These are phyloP conservation scores for Colletotrichum cordylinicola DNA, from an alignment of 2,329 filamentous ascomycete species.

Conservation along the genomic window DNA sequence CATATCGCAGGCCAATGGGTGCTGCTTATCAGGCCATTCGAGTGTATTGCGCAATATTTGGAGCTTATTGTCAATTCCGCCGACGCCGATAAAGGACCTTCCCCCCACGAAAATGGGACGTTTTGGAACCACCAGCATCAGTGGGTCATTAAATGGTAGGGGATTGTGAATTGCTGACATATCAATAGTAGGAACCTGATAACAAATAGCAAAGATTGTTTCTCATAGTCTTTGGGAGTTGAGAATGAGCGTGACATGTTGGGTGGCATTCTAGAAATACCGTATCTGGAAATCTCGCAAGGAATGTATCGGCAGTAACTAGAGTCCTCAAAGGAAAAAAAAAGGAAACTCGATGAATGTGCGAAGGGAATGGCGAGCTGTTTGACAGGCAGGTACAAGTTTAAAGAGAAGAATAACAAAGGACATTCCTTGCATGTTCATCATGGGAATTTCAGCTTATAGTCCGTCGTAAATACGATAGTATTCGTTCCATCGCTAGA, in stretches of 20 bases:
- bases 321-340: rapidly evolving
- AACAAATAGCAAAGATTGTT: neutral
- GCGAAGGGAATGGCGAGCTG: rapidly evolving
- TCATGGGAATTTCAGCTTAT: neutral
- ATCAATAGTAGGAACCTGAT: neutral
- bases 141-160: neutral
- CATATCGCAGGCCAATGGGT: neutral
- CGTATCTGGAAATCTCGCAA: neutral
- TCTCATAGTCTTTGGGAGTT: neutral
- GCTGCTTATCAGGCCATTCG: neutral
- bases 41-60: slow-evolving; percentile 9
- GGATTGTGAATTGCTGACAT: neutral
- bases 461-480: slow-evolving; percentile 3
- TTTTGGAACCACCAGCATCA: neutral
- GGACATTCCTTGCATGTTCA: neutral
- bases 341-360: neutral
- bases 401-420: neutral
- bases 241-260: neutral
- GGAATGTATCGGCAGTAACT: rapidly evolving
- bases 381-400: neutral
- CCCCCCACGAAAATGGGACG: neutral
- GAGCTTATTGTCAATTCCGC: slow-evolving; percentile 13
- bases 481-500: slow-evolving; percentile 1
- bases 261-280: neutral
- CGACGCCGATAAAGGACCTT: slow-evolving; percentile 2